Conservation (phyloP, 2,329 filamentous ascomycete species). For the Fusarium poae region DNA sequence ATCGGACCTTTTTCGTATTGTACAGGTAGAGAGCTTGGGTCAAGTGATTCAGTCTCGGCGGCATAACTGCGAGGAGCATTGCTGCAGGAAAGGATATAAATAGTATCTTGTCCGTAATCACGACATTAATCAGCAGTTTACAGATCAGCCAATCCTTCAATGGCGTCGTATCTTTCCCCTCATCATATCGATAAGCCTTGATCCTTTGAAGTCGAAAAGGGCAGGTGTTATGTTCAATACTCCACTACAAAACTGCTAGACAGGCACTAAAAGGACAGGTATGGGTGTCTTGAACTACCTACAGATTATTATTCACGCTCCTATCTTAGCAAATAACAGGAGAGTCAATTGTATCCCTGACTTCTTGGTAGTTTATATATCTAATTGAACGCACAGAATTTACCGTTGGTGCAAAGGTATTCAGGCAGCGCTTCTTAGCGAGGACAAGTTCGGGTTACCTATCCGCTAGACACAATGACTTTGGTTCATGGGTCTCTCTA, state of each 20-base stretch:
- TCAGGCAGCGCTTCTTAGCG: too few relatives aligned
- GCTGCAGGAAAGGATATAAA: background rate
- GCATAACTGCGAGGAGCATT: background rate
- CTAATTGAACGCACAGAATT: too few relatives aligned
- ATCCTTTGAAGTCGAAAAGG: background rate
- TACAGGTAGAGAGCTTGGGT: background rate
- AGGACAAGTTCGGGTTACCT: too few relatives aligned
- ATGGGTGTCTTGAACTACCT: too few relatives aligned
- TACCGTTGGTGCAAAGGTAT: too few relatives aligned
- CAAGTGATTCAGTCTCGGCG: background rate
- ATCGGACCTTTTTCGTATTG: background rate
- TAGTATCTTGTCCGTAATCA: background rate
- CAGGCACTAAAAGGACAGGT: background rate
- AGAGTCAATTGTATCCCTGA: too few relatives aligned
- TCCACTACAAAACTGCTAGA: background rate
- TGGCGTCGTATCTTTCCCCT: background rate
- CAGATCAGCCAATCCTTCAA: rapidly evolving
- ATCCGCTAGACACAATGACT: too few relatives aligned
- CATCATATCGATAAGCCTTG: background rate
- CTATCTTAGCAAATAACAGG: too few relatives aligned
- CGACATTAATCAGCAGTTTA: conserved; percentile 14
- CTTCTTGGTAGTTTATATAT: too few relatives aligned
- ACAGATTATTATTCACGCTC: too few relatives aligned
- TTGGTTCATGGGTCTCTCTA: too few relatives aligned
- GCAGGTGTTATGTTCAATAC: background rate